These are phyloP conservation scores for Lactifluus rugatus DNA, from an alignment of 768 basidiomycete genomes.

Conservation along the genomic window DNA sequence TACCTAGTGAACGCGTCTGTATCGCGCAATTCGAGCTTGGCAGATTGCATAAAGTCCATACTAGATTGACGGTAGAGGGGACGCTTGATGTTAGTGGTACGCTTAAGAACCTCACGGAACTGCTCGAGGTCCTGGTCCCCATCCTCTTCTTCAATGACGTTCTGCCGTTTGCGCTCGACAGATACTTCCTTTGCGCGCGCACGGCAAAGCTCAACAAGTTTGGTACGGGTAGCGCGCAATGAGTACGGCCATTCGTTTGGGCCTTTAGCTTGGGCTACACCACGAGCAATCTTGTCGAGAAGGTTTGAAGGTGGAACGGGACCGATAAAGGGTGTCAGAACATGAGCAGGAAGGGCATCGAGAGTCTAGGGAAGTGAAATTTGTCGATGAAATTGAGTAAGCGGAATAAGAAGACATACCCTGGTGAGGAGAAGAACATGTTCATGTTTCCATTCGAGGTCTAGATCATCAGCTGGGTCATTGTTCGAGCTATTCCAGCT, in stretches of 20 bases:
- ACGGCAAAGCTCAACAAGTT: conserved; percentile 73
- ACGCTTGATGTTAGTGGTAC: conserved; percentile 41
- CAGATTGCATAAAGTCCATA: conserved; percentile 70
- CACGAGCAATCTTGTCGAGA: conserved; percentile 77
- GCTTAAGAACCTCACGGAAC: conserved; percentile 34
- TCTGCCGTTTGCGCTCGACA: conserved; percentile 29
- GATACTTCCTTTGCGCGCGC: conserved; percentile 44
- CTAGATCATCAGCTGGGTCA: conserved; percentile 51
- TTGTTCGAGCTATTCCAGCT: conserved; percentile 79
- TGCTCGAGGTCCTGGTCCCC: conserved; percentile 23
- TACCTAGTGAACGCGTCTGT: conserved; percentile 55
- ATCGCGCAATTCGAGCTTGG: conserved; percentile 38
- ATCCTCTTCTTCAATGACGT: conserved; percentile 40
- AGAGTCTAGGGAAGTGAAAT: conserved; percentile 45
- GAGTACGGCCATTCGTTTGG: conserved; percentile 77
- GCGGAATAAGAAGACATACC: conserved; percentile 33
- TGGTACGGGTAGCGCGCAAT: conserved; percentile 68
- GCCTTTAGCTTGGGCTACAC: conserved; percentile 66
- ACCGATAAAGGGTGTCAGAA: conserved; percentile 83
- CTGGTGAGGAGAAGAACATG: conserved; percentile 57
- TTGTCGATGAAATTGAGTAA: conserved; percentile 6
- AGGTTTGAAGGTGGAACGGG: conserved; percentile 77
- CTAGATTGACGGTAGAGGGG: conserved; percentile 73
- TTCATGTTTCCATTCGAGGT: conserved; percentile 67
- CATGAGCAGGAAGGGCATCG: conserved; percentile 71